Percentiles rank a stretch among this genome's conserved stretches.
These are phyloP conservation scores for Leptodermis oblonga DNA, from an alignment of 257 asterid species.

Conservation along the genomic window DNA sequence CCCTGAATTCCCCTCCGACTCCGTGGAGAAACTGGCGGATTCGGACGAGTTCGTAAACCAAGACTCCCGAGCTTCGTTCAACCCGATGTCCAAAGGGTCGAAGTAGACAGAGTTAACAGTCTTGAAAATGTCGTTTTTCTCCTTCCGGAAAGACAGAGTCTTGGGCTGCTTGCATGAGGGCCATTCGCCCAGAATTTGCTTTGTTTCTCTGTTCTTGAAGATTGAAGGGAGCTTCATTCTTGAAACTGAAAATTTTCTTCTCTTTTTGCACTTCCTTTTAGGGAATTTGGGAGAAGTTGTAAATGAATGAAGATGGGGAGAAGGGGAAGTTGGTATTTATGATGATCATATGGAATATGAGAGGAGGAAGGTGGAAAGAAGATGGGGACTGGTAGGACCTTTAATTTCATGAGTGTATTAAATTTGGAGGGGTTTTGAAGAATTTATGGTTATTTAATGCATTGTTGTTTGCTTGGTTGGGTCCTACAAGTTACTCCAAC, in stretches of 20 bases:
- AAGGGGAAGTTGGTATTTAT: constrained; percentile 31
- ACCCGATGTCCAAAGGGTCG: constrained; percentile 38
- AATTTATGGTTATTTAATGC: constrained; percentile 36
- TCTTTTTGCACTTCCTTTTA: background rate
- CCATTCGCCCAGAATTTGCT: constrained; percentile 28
- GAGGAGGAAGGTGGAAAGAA: constrained; percentile 16
- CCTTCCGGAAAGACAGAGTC: constrained; percentile 34
- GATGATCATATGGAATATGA: constrained; percentile 32
- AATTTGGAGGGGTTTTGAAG: constrained; percentile 25
- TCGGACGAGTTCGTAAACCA: constrained; percentile 69
- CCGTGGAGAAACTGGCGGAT: constrained; percentile 41
- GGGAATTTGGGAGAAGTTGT: constrained; percentile 10
- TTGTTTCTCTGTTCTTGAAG: constrained; percentile 29
- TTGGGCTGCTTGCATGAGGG: constrained; percentile 34
- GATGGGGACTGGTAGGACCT: constrained; percentile 38
- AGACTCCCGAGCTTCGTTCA: constrained; percentile 43
- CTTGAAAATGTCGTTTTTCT: constrained; percentile 39
- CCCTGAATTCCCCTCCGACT: constrained; percentile 25
- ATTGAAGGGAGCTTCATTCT: constrained; percentile 40
- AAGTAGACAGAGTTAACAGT: constrained; percentile 65
- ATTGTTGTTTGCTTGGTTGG: too few relatives aligned
- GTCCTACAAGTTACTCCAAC: constrained; percentile 17
- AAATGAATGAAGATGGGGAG: constrained; percentile 17
- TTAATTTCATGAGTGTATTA: constrained; percentile 42
- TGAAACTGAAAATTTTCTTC: too few relatives aligned